Conservation (phyloP, 1,139 yeast species). For the Candida tetrigidarum region DNA sequence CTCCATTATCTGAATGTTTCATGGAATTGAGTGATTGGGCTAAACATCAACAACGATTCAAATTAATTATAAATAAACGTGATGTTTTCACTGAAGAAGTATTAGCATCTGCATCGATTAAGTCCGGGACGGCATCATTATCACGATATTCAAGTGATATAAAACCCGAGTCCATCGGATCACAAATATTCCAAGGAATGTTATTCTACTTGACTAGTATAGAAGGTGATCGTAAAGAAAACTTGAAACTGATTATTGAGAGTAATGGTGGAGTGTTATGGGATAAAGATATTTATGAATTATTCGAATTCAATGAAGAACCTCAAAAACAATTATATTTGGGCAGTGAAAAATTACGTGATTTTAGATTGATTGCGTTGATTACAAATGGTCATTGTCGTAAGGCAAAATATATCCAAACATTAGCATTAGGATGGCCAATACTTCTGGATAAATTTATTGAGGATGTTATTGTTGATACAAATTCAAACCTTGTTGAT, state of each 20-base stretch:
- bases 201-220: conserved; percentile 44
- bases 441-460: conserved; percentile 66
- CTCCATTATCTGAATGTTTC: conserved; percentile 22
- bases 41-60: conserved; percentile 38
- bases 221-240: conserved; percentile 39
- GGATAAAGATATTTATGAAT: conserved; percentile 49
- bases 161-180: conserved; percentile 6
- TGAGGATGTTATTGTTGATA: conserved; percentile 48
- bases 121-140: conserved; percentile 11
- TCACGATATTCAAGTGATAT: conserved; percentile 8
- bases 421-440: conserved; percentile 92
- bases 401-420: conserved; percentile 80
- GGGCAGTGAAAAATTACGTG: conserved; percentile 21
- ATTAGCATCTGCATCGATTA: conserved; percentile 13
- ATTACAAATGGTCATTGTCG: conserved; percentile 61
- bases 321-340: conserved; percentile 15
- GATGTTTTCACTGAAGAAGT: conserved; percentile 17
- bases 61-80: conserved; percentile 16
- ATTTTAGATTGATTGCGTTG: conserved; percentile 62
- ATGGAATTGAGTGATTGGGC: conserved; percentile 50
- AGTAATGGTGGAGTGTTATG: conserved; percentile 58
- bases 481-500: conserved; percentile 20
- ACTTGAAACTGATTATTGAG: conserved; percentile 39
- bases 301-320: conserved; percentile 26
- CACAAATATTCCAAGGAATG: conserved; percentile 24